Evolutionary conservation across 2,329 filamentous ascomycete species (phyloP), one percentile per base, ranked within the genome.

Genomic region (Phaeosphaeria sp.): DNA sequence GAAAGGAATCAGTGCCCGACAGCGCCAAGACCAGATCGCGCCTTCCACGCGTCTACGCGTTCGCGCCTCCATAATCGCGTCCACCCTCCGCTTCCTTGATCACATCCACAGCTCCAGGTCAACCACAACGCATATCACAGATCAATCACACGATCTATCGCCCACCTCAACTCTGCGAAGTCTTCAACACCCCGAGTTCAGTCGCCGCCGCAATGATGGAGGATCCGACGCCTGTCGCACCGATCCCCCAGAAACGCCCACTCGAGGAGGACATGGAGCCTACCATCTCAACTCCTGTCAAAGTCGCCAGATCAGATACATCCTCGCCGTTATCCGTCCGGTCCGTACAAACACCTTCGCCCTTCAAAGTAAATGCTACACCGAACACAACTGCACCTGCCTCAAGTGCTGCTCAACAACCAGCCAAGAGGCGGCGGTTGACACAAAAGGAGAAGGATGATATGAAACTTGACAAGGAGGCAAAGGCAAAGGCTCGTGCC

Each of bases 391-490:
- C 59, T 20, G 36, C 56, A 33, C 50, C 63, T 44, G 48, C 64
- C 41, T 54, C 64, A 10, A 64, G 50, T 43, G 30, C 58, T 25
- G 56, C 66, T 27, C 70, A 39, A 17, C 36, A 73, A 41, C 73
- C 80, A 23, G 70, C 75, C 15, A 83, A 83, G 67, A 66, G 77
- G 41, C 68, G 78, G 52, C 81, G 78, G 56, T 62, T 82, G 46
- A 82, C 79, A 1, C 60, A 69, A 33, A 62, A 77, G 50, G 81
- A 83, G 63, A 80, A 80, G 56, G 74, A 80, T 23, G 69, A 76
- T 33, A 67, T 75, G 50, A 66, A 62, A 6, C 61, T 73, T 2
- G 76, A 78, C 30, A 79, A 78, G 50, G 78, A 79, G 48, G 72
- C 69, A 3, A 78, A 74, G 51, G 71, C 72, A 2, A 73, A 73